Evolutionary conservation across 1,284 basidiomycete species (phyloP).

Genomic region (Ceratorhiza oryzae-sativae): DNA sequence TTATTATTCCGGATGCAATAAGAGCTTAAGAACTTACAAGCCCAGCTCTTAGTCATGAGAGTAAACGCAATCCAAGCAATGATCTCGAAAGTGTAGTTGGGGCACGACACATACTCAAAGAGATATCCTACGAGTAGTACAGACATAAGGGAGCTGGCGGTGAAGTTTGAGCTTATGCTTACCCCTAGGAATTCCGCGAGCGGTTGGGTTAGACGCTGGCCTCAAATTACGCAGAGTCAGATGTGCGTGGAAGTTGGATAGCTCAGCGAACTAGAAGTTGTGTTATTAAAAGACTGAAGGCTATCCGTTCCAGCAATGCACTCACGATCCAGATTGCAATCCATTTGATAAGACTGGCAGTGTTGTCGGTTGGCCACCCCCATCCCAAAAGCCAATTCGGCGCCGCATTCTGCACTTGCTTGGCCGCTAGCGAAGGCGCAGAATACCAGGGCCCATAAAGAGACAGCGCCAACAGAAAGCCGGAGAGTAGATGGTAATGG

Average conservation of each 20-base stretch:
- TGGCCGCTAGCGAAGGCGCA: constrained; percentile 70
- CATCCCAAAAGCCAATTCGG: constrained; percentile 27
- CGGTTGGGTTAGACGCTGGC: constrained; percentile 75
- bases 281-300: neutral
- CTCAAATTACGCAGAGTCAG: constrained; percentile 83
- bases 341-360: constrained; percentile 15
- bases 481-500: constrained; percentile 84
- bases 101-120: constrained; percentile 85
- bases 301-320: constrained; percentile 45
- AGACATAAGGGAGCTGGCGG: constrained; percentile 46
- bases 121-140: constrained; percentile 64
- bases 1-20: constrained; percentile 17
- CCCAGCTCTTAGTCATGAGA: constrained; percentile 79
- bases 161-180: neutral
- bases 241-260: constrained; percentile 89
- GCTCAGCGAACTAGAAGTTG: constrained; percentile 72
- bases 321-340: constrained; percentile 78
- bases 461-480: constrained; percentile 76
- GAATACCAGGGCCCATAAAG: constrained; percentile 75
- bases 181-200: constrained; percentile 81
- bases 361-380: constrained; percentile 23
- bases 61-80: constrained; percentile 79
- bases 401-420: constrained; percentile 47
- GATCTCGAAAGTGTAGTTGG: constrained; percentile 96
- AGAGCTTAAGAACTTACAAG: constrained; percentile 60